Base-by-base conservation (phyloP, 139 green algal genomes). In the Trebouxia sp. region DNA sequence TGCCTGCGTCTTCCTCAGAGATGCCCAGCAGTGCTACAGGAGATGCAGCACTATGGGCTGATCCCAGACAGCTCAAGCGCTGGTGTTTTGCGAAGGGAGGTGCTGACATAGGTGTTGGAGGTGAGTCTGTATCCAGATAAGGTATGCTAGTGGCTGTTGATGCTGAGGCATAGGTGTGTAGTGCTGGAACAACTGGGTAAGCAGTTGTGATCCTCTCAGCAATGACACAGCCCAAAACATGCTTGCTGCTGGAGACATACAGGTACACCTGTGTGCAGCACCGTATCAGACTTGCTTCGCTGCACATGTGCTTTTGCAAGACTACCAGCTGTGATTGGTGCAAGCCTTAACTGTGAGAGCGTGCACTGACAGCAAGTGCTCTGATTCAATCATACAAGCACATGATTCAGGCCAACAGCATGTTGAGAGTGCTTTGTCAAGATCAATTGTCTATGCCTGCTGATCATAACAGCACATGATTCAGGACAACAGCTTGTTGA, bases 231-330 rank as follows among this genome's bases (percentile, higher is more conserved):
- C 76, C 86, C 79, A 85, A 58, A 20, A 90, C 65, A 26, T 81
- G 81, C n/a, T 65, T 79, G 38, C 37, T 47, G 14, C 51, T 28
- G 6, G 65, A 76, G 24, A 91, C 72, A 50, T 82, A 86, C 38
- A 90, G 78, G 30, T 85, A 85, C 47, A 83, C 37, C 81, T 85
- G 81, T 32, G n/a, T n/a, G n/a, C n/a, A n/a, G n/a, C n/a, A n/a
- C n/a, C n/a, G n/a, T n/a, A n/a, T n/a, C n/a, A n/a, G n/a, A 42
- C 41, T 9, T 35, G 69, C 42, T 62, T 55, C 6, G 38, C 69
- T 48, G 15, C 17, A 78, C 37, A 39, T 55, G 41, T 28, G 35
- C n/a, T 48, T 15, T 47, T 76, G 66, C 66, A 48, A 37, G 66
- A 4, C n/a, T 26, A 37, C 14, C 14, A 76, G 14, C 2, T 17